phyloP scores from a whole-genome alignment of 805 yeast species.

The Metschnikowia lunata region DNA sequence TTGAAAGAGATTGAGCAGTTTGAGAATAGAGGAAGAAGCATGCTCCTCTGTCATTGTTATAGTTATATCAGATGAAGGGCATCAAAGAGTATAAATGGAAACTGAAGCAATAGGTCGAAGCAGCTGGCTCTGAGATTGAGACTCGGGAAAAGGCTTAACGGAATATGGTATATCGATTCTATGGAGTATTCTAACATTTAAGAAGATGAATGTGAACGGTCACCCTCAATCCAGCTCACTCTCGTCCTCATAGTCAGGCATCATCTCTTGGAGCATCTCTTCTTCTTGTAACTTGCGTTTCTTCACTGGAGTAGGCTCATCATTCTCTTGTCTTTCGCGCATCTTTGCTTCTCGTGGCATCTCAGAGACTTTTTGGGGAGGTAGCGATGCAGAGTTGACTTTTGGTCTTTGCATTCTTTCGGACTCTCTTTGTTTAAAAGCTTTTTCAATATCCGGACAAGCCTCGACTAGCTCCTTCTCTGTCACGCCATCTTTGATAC shows the following conservation, averaged over 20 bases:
- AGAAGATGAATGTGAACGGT: neutral
- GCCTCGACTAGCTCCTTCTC: slow-evolving; percentile 67
- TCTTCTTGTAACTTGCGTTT: slow-evolving; percentile 9
- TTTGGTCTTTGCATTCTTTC: slow-evolving; percentile 25
- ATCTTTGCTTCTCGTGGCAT: slow-evolving; percentile 1
- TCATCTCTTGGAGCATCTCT: slow-evolving; percentile 16
- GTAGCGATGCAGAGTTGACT: slow-evolving; percentile 1
- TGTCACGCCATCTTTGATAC: slow-evolving; percentile 82
- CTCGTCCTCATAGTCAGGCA: slow-evolving; percentile 21
- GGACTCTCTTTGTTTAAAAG: slow-evolving; percentile 59
- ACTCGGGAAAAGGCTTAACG: too few relatives aligned
- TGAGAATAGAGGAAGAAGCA: neutral
- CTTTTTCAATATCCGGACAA: slow-evolving; percentile 50
- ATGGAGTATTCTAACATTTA: neutral
- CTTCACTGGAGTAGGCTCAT: slow-evolving; percentile 2
- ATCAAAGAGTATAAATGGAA: too few relatives aligned
- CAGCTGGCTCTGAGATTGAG: too few relatives aligned
- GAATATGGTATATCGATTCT: too few relatives aligned
- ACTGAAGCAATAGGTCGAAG: too few relatives aligned
- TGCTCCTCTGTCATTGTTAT: too few relatives aligned
- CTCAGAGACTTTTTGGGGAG: slow-evolving; percentile 8
- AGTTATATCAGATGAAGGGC: too few relatives aligned
- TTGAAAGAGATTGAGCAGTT: slow-evolving; percentile 49
- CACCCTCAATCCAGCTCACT: slow-evolving; percentile 17
- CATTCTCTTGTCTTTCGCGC: slow-evolving; percentile 3